Base-by-base conservation (phyloP, 2,329 filamentous ascomycete species). In the Pyrenochaeta sp. region DNA sequence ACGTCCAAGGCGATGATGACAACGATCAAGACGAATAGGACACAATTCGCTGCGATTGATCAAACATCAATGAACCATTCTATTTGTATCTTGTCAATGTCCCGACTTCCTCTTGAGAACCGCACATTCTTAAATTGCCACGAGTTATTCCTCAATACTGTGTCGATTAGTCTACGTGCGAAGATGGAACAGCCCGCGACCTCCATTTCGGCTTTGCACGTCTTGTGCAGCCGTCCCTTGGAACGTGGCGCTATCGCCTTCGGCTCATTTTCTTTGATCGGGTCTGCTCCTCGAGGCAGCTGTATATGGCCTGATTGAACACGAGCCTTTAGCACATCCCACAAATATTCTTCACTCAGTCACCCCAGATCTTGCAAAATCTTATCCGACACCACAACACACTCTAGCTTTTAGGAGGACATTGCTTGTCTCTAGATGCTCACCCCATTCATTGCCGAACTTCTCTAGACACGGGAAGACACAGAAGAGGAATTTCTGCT, bases 81-180 rank as follows among this genome's bases (percentile, higher is more conserved):
- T 34, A 40, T 52, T 19, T 22, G 39, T 25, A 22, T 24, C 3
- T 27, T 15, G 42, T 56, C 39, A 39, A 44, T 27, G 6, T 15
- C 12, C 24, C 42, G 24, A 27, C 22, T n/a, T 44, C 13, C 28
- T 7, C 24, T 12, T n/a, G 27, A 50, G 39, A 52, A 64, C 77
- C 91, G 92, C 92, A 94, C 91, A 90, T 91, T 91, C 90, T 96
- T 97, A 91, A 97, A 93, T 95, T 96, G 91, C 86, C 92, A 93
- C 86, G 86, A 88, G 81, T 72, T 71, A 66, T 66, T 72, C 62
- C 62, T 85, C 90, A 86, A 86, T 94, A 89, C 88, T 87, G 87
- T 93, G 91, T 88, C 90, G 89, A 95, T 93, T 89, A 95, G 93
- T 97, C 93, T 74, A 91, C 89, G 90, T 96, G 93, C 93, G 91